These are phyloP conservation scores for Podila epigama DNA, from an alignment of 192 early-diverging fungal genomes.

Conservation along the genomic window DNA sequence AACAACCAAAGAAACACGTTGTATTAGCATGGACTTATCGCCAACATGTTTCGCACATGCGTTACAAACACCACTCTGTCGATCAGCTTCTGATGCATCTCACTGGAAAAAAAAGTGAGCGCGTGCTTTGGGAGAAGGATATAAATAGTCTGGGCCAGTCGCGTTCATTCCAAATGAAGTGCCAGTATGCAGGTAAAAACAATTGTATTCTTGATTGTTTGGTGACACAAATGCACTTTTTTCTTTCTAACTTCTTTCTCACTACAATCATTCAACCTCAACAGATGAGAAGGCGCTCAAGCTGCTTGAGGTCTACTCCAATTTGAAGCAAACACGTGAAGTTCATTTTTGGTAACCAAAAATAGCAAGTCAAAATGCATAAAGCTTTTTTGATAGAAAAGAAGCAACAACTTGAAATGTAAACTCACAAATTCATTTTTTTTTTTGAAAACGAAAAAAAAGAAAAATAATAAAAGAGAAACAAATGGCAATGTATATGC, in stretches of 20 bases:
- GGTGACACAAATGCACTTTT: not conserved
- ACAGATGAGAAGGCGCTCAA: not conserved
- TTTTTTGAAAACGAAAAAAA: not conserved
- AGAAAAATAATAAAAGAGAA: not conserved
- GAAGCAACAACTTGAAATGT: no score
- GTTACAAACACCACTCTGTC: no score
- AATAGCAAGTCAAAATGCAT: no score
- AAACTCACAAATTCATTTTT: no score
- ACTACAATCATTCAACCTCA: no score
- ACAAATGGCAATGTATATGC: not conserved
- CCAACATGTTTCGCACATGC: no score
- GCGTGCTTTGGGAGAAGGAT: not conserved
- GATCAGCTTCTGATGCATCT: not conserved
- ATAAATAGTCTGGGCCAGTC: not conserved
- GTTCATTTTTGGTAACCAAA: no score
- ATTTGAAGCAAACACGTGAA: not conserved
- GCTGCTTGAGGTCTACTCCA: not conserved
- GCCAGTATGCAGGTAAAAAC: not conserved
- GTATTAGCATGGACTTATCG: no score
- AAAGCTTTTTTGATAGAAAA: no score
- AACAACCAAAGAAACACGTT: no score
- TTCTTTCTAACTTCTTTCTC: not conserved
- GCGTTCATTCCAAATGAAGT: not conserved
- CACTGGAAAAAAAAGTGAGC: not conserved
- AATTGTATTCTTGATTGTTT: not conserved